Evolutionary conservation across 2,329 filamentous ascomycete species (phyloP).

Genomic region (Boeremia lycopersici): DNA sequence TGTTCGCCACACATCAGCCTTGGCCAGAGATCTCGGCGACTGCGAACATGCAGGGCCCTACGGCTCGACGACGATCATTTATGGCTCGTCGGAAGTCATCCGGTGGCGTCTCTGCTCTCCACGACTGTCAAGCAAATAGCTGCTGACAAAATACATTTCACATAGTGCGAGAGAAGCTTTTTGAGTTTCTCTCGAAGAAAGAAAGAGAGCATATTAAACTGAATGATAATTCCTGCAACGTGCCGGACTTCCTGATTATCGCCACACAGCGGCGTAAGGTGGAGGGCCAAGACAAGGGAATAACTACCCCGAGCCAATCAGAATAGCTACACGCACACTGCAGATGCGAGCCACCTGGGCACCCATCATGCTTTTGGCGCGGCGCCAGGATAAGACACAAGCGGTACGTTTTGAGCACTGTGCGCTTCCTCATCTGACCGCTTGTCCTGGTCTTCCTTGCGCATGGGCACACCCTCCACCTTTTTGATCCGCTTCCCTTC

Average conservation of each 20-base stretch:
- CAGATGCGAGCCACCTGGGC: conserved; percentile 21
- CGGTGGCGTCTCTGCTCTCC: background rate
- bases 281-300: background rate
- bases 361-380: conserved; percentile 31
- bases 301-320: conserved; percentile 14
- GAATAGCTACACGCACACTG: background rate
- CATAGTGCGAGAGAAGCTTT: background rate
- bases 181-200: background rate
- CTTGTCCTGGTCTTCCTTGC: conserved; percentile 28
- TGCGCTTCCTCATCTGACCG: conserved; percentile 32
- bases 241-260: conserved; percentile 11
- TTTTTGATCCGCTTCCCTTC: conserved; percentile 64
- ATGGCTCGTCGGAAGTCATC: background rate
- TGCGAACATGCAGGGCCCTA: conserved; percentile 20
- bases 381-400: conserved; percentile 23
- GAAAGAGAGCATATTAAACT: background rate
- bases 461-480: conserved; percentile 45
- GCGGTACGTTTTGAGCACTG: conserved; percentile 24
- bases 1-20: conserved; percentile 20
- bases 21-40: conserved; percentile 37
- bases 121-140: background rate
- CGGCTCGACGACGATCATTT: conserved; percentile 1
- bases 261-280: conserved; percentile 9
- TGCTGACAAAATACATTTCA: background rate
- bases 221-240: conserved; percentile 2